Percentiles rank a stretch among this genome's conserved stretches.
phyloP scores from a whole-genome alignment of 768 basidiomycete genomes.

The Kwoniella sp. region DNA sequence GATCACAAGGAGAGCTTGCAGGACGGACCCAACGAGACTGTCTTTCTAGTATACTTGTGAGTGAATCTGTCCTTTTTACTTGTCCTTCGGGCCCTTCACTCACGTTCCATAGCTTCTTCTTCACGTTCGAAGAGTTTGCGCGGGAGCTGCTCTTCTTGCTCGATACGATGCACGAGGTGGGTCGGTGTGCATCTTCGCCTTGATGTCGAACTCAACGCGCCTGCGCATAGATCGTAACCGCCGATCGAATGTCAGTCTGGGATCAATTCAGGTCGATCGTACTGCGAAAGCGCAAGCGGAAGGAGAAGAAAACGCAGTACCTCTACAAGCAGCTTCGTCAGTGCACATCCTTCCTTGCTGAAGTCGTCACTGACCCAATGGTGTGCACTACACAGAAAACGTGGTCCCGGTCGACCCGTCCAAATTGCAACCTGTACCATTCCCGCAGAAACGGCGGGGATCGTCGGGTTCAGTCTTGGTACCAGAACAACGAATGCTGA shows the following conservation, averaged over 20 bases:
- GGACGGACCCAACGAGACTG: conserved; percentile 61
- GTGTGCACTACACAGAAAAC: conserved; percentile 24
- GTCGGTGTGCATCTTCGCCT: neutral
- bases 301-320: conserved; percentile 21
- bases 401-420: conserved; percentile 50
- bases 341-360: conserved; percentile 2
- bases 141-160: conserved; percentile 74
- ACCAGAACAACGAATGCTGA: conserved; percentile 61
- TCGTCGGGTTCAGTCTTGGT: conserved; percentile 82
- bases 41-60: conserved; percentile 89
- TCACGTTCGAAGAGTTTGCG: conserved; percentile 91
- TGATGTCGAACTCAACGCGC: neutral
- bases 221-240: conserved; percentile 19
- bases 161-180: conserved; percentile 74
- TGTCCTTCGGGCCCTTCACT: neutral
- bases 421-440: conserved; percentile 58
- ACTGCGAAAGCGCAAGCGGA: conserved; percentile 1
- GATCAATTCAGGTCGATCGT: conserved; percentile 27
- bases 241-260: conserved; percentile 20
- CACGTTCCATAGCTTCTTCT: conserved; percentile 70
- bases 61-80: conserved; percentile 47
- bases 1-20: conserved; percentile 1
- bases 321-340: conserved; percentile 45
- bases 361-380: neutral
- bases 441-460: conserved; percentile 76